Conservation (phyloP, 768 basidiomycete genomes). For the Megacollybia marginata region DNA sequence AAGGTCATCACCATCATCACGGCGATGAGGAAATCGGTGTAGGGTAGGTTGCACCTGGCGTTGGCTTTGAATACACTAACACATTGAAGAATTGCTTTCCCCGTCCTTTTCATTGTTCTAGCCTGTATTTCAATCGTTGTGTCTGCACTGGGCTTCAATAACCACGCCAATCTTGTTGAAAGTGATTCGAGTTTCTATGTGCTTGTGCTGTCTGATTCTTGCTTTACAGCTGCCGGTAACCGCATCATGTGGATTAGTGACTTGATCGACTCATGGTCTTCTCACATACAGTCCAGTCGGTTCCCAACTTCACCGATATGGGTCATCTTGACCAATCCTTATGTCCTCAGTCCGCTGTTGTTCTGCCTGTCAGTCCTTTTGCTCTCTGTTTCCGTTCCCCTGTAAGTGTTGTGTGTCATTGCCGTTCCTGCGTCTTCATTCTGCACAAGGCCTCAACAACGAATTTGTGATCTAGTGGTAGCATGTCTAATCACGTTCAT, state of each 20-base stretch:
- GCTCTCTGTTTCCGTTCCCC: constrained; percentile 44
- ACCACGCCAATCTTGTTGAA: constrained; percentile 57
- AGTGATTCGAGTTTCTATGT: constrained; percentile 30
- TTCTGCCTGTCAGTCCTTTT: constrained; percentile 50
- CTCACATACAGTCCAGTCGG: constrained; percentile 21
- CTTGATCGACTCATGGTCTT: constrained; percentile 38
- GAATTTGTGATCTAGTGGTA: constrained; percentile 75
- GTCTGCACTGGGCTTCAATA: constrained; percentile 52
- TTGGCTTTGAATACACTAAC: constrained; percentile 37
- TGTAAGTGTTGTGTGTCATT: constrained; percentile 34
- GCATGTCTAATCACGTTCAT: constrained; percentile 69
- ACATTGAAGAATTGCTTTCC: constrained; percentile 64
- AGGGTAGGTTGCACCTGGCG: constrained; percentile 22
- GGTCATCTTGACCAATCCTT: constrained; percentile 64
- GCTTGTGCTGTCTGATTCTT: not conserved
- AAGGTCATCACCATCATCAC: constrained; percentile 60
- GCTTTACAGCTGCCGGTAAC: constrained; percentile 47
- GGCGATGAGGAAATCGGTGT: constrained; percentile 47
- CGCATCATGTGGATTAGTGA: constrained; percentile 48
- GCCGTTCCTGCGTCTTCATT: not conserved
- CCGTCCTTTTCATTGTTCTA: constrained; percentile 45
- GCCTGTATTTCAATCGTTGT: constrained; percentile 50
- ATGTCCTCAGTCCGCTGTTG: constrained; percentile 54
- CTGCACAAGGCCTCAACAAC: constrained; percentile 42
- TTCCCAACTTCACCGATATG: constrained; percentile 26